Percentiles rank a stretch among this genome's conserved stretches.
These are phyloP conservation scores for Annulohypoxylon stygium DNA, from an alignment of 495 filamentous ascomycete genomes.

Conservation along the genomic window DNA sequence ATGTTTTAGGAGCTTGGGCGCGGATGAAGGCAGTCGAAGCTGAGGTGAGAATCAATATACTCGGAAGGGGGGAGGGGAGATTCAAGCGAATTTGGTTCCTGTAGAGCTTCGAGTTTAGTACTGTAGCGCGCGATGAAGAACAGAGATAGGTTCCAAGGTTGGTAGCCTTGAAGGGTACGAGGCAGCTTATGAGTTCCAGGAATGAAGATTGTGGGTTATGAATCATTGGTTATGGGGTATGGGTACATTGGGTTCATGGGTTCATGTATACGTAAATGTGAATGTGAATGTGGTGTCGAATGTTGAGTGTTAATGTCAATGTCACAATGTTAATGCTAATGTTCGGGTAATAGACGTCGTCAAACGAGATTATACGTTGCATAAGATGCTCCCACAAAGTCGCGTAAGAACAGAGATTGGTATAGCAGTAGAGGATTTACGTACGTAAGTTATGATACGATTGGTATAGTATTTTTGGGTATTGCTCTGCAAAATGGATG, in stretches of 20 bases:
- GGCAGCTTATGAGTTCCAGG: no score
- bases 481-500: constrained; percentile 28
- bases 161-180: neutral
- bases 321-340: constrained; percentile 1
- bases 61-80: constrained; percentile 7
- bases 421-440: constrained; percentile 29
- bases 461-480: neutral
- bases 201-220: no score
- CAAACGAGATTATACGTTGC: constrained; percentile 24
- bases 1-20: neutral
- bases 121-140: constrained; percentile 3
- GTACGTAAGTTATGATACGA: constrained; percentile 1
- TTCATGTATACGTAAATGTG: constrained; percentile 32
- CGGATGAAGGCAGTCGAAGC: neutral
- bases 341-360: constrained; percentile 21
- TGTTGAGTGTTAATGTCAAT: neutral
- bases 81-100: constrained; percentile 13
- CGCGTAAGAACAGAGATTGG: constrained; percentile 24
- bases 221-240: no score
- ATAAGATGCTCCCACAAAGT: constrained; percentile 24
- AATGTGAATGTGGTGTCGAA: neutral
- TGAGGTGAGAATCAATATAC: constrained; percentile 23
- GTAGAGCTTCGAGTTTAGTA: constrained; percentile 21
- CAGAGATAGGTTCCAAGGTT: neutral
- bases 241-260: neutral